Evolutionary conservation across 2,329 filamentous ascomycete species (phyloP), one percentile per base, ranked within the genome.

Genomic region (Cercospora beticola): DNA sequence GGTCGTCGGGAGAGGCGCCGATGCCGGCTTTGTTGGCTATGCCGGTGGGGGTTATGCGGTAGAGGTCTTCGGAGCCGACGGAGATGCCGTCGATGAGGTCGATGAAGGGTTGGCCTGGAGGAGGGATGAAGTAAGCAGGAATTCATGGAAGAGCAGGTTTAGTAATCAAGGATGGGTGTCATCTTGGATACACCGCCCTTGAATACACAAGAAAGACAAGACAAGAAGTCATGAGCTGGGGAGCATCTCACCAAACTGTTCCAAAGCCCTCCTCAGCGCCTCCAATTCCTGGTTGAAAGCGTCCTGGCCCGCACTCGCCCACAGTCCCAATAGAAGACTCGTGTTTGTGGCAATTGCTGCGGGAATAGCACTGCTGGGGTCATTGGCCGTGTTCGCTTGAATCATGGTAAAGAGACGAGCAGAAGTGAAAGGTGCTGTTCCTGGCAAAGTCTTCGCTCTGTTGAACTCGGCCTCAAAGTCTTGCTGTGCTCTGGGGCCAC

Each of bases 271-370:
- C 79, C 87, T 86, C 60, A 97, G 85, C n/a, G 93, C 92, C 3
- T 83, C 78, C 60, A 97, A 81, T 82, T 97, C 93, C 78, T 92
- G 91, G 78, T 86, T 81, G 79, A 96, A 89, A 23, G 78, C 79
- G 6, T 81, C 83, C 40, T 73, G 71, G 18, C 75, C 75, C 12
- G 74, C 74, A 18, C 71, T 74, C 7, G 89, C 88, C 93, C 93
- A 97, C 63, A 97, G 83, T 73, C 93, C 93, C 14, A 97, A 87
- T 10, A 97, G 86, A 26, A 97, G 86, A 54, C 86, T 85, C 1
- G 92, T 96, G 74, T 92, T 86, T 75, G 92, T 92, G 74, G 86
- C 87, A 80, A 97, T 93, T 75, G 93, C 93, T 49, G 93, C 93
- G 43, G 90, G 90, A 71, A 97, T 92, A 71, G 91, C 77, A 33